Percentiles rank a stretch among this genome's conserved stretches.
These are phyloP conservation scores for Caryopteris hybrid DNA, from an alignment of 305 asterid genomes.

Conservation along the genomic window DNA sequence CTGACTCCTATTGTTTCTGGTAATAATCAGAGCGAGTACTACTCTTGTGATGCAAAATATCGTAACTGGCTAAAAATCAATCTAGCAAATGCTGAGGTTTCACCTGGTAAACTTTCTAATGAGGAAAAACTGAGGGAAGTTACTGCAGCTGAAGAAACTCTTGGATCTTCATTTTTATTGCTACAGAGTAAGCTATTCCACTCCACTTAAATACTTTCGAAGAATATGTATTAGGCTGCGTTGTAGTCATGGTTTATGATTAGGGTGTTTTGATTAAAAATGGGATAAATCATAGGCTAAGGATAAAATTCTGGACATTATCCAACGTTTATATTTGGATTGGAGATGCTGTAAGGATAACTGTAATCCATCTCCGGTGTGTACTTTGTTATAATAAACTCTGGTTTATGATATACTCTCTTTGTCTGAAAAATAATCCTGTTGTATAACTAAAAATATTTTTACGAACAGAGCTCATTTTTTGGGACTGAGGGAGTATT, in stretches of 20 bases:
- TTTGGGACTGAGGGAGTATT: too few relatives aligned
- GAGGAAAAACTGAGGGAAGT: constrained; percentile 78
- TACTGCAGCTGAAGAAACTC: constrained; percentile 72
- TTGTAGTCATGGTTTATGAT: neutral
- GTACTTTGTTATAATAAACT: too few relatives aligned
- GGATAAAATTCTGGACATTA: too few relatives aligned
- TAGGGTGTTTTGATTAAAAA: too few relatives aligned
- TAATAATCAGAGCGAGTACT: constrained; percentile 79
- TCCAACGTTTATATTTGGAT: too few relatives aligned
- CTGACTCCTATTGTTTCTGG: constrained; percentile 23
- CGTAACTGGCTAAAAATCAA: constrained; percentile 89
- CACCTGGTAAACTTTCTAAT: constrained; percentile 58
- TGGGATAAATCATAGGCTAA: too few relatives aligned
- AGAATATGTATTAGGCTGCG: neutral
- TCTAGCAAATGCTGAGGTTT: constrained; percentile 65
- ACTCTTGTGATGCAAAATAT: constrained; percentile 91
- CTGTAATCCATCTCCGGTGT: too few relatives aligned
- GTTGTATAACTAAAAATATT: too few relatives aligned
- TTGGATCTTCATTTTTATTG: constrained; percentile 56
- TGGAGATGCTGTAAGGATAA: too few relatives aligned
- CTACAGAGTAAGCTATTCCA: constrained; percentile 60
- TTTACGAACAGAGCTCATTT: too few relatives aligned
- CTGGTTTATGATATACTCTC: too few relatives aligned
- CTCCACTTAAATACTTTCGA: constrained; percentile 10
- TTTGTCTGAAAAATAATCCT: too few relatives aligned